These are phyloP conservation scores for Vanderwaltozyma tropicalis DNA, from an alignment of 805 yeast species.

Conservation along the genomic window DNA sequence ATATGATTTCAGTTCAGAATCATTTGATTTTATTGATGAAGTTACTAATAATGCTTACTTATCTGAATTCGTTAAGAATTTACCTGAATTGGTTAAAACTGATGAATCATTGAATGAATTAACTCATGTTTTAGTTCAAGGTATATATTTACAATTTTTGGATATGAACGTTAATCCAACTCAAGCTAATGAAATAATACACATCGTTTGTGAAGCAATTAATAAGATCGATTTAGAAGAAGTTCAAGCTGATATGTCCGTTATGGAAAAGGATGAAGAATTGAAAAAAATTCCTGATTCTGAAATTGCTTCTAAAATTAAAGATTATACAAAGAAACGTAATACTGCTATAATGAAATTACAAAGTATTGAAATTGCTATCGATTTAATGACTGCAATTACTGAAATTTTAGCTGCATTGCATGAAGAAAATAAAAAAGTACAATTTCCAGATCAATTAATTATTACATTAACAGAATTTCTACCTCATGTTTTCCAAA, in stretches of 20 bases:
- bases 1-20: conserved; percentile 52
- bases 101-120: conserved; percentile 22
- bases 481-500: conserved; percentile 31
- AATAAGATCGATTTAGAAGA: conserved; percentile 26
- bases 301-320: conserved; percentile 22
- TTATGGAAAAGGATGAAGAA: conserved; percentile 11
- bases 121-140: conserved; percentile 28
- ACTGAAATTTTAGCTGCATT: conserved; percentile 44
- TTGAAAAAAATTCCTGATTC: conserved; percentile 8
- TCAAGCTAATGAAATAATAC: conserved; percentile 18
- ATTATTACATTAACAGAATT: conserved; percentile 11
- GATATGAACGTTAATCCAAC: conserved; percentile 21
- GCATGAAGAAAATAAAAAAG: conserved; percentile 11
- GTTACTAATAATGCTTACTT: conserved; percentile 9
- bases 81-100: conserved; percentile 8
- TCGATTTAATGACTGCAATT: conserved; percentile 69
- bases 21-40: conserved; percentile 38
- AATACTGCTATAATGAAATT: conserved; percentile 40
- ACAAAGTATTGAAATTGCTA: conserved; percentile 55
- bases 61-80: conserved; percentile 10
- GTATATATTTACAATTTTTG: conserved; percentile 30
- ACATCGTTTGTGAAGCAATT: conserved; percentile 18
- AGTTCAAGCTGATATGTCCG: conserved; percentile 18
- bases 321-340: conserved; percentile 33
- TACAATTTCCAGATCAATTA: conserved; percentile 7